Evolutionary conservation across 345 rosid species (phyloP), one percentile per base, ranked within the genome.

Genomic region (Lumnitzera littorea): DNA sequence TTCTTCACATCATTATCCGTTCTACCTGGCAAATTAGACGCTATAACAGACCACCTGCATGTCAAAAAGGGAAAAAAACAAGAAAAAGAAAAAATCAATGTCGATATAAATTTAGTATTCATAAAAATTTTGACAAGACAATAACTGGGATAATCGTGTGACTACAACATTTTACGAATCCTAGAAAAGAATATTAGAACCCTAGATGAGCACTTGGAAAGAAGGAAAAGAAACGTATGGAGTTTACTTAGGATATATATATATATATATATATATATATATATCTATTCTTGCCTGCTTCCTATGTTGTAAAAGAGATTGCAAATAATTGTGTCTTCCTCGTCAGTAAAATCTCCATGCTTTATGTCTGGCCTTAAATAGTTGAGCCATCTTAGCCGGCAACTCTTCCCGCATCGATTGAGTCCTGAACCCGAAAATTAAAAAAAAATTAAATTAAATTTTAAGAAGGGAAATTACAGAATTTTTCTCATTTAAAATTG

Each of bases 311-410:
- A 62, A 60, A 67, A 76, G 51, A 75, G 78, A 36, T 73, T 67
- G 65, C 77, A 67, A 50, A 79, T 75, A 49, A 72, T 63, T 46
- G 62, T 70, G 25, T 79, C 74, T 61, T 79, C 83, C 66, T 75
- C 76, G 67, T 75, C 65, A 13, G 78, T 62, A 73, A 75, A 79
- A 57, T 57, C 36, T 17, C 73, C 83, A 6, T 65, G 78, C 67
- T 75, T 79, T 50, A 79, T 62, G 57, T 27, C 62, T 4, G 82
- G 79, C 59, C 74, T 74, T 20, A 74, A 78, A 69, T 78, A 72
- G 57, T 77, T 77, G 25, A 73, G 48, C 78, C 82, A 77, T 54
- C 82, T 70, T 49, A 74, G 49, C 56, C 82, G 69, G 72, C 79
- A 74, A 55, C 77, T 74, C 64, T 78, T 78, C 43, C 82, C 82